Evolutionary conservation across 768 basidiomycete species (phyloP), one percentile per base, ranked within the genome.

Genomic region (Austroboletus eburneus): DNA sequence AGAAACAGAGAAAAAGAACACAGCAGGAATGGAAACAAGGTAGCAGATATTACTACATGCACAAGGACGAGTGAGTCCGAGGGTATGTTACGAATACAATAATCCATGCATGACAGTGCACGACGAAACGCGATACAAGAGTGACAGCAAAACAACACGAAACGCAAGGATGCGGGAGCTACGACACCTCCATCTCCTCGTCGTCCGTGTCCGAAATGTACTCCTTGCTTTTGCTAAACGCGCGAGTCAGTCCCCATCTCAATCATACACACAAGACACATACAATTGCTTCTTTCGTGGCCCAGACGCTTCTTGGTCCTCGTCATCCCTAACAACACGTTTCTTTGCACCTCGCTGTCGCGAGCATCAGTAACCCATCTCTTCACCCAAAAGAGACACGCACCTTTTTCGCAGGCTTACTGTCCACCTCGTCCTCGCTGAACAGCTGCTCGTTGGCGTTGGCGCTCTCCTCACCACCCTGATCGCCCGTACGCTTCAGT

Each of bases 191-290:
- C 40, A 27, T 27, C 5, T 27, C 25, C 5, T 87, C 87, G 23
- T 89, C 91, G 61, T 93, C 91, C 3, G 89, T 90, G 62, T 93
- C 90, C 7, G 85, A 85, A 40, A 95, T 79, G 65, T 82, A 77
- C 57, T 84, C 91, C 66, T 90, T 91, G 59, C 88, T 92, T 75
- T 93, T 94, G 61, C 91, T 93, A 42, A 51, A 18, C 32, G 37
- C 35, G n/a, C 21, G 9, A 51, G 41, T 50, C 35, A 42, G 35
- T 44, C 24, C 40, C 49, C 35, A 40, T 32, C 42, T 21, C 42
- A 10, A 17, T 10, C 16, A 29, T 4, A 24, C 23, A 16, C 34
- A 9, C 27, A 39, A 10, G 5, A 13, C n/a, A 74, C 84, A 56
- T 52, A 87, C 86, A 79, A 85, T 64, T 85, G 83, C 64, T 86